Percentiles rank a stretch among this genome's conserved stretches.
Conservation (phyloP, 257 asterid genomes). For the Solanum pinnatisectum region DNA sequence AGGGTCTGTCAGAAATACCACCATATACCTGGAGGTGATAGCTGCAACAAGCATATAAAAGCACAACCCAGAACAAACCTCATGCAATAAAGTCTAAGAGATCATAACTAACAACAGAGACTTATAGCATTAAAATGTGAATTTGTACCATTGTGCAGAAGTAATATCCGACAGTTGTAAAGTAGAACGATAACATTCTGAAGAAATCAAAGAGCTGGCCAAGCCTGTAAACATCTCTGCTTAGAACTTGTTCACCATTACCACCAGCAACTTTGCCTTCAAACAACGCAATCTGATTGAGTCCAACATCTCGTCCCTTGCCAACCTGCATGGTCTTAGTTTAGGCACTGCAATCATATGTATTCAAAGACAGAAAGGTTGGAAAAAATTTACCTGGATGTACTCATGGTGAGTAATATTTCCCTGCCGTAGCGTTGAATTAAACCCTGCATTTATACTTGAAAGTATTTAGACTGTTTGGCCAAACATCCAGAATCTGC, state of each 20-base stretch:
- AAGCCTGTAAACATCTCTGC: constrained; percentile 94
- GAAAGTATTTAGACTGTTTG: background rate
- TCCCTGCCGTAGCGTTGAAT: constrained; percentile 95
- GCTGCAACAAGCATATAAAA: background rate
- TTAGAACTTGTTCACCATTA: constrained; percentile 96
- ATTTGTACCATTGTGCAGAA: constrained; percentile 88
- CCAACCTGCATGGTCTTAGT: constrained; percentile 58
- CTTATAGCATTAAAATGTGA: background rate
- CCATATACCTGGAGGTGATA: background rate
- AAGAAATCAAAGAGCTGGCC: constrained; percentile 98
- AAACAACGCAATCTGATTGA: constrained; percentile 92
- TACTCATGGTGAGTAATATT: constrained; percentile 97
- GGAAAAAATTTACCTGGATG: constrained; percentile 57
- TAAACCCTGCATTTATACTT: constrained; percentile 63
- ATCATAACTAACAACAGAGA: background rate
- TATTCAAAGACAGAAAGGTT: background rate
- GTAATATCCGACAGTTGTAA: constrained; percentile 95
- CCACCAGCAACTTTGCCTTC: constrained; percentile 99
- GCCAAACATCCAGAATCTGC: background rate
- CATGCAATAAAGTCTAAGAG: background rate
- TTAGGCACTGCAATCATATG: constrained; percentile 5
- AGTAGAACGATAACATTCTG: constrained; percentile 94
- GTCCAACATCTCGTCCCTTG: constrained; percentile 97
- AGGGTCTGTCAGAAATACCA: background rate
- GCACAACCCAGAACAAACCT: background rate